These are phyloP conservation scores for Pichia eremophila DNA, from an alignment of 805 yeast species.

Conservation along the genomic window DNA sequence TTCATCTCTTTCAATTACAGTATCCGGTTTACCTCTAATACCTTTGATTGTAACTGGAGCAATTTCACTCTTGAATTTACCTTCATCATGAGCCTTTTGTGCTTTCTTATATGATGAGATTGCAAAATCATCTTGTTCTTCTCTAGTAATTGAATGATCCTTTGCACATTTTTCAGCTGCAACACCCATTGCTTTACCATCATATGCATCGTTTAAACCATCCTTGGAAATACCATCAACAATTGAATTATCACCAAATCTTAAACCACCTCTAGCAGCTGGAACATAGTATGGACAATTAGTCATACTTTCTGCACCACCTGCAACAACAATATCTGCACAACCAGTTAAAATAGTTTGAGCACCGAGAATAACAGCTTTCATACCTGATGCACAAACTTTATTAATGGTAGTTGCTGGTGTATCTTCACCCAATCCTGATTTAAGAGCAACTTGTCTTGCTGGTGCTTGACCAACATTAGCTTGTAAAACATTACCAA, in stretches of 20 bases:
- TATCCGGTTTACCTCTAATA: conserved; percentile 81
- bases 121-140: conserved; percentile 85
- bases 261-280: conserved; percentile 75
- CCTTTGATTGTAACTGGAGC: conserved; percentile 87
- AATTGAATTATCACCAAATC: conserved; percentile 72
- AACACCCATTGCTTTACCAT: conserved; percentile 85
- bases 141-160: conserved; percentile 70
- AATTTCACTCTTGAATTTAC: conserved; percentile 77
- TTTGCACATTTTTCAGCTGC: conserved; percentile 95
- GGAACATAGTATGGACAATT: conserved; percentile 91
- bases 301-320: conserved; percentile 97
- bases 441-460: conserved; percentile 87
- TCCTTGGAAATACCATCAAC: conserved; percentile 90
- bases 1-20: conserved; percentile 66
- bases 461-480: conserved; percentile 97
- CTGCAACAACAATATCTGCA: conserved; percentile 90
- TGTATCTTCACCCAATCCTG: conserved; percentile 74
- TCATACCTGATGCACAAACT: conserved; percentile 96
- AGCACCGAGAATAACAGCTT: conserved; percentile 83
- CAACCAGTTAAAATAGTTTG: conserved; percentile 82
- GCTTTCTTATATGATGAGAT: conserved; percentile 80
- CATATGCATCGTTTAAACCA: conserved; percentile 90
- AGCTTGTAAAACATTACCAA: conserved; percentile 90
- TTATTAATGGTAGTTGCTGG: conserved; percentile 90
- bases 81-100: conserved; percentile 64